Evolutionary conservation across 2,329 filamentous ascomycete genomes (phyloP).

Genomic region (Cordyceps cicadae): DNA sequence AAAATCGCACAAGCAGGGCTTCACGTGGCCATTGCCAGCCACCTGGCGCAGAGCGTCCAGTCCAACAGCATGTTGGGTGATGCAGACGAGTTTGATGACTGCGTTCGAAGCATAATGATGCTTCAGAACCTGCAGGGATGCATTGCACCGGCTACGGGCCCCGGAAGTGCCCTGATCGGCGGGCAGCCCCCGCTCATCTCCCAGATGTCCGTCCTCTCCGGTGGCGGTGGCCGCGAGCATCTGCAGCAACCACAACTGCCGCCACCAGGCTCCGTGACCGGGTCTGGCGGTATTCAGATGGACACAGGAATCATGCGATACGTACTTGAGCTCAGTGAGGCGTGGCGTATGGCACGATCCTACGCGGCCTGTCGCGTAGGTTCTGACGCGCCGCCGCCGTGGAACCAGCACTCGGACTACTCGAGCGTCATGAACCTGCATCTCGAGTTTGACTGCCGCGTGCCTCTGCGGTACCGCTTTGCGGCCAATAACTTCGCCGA

Average conservation of each 20-base stretch:
- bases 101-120: slow-evolving; percentile 34
- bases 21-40: slow-evolving; percentile 17
- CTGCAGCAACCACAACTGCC: neutral
- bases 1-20: slow-evolving; percentile 18
- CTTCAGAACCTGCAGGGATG: slow-evolving; percentile 34
- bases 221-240: neutral
- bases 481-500: slow-evolving; percentile 39
- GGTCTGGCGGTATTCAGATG: slow-evolving; percentile 8
- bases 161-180: slow-evolving; percentile 6
- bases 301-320: slow-evolving; percentile 37
- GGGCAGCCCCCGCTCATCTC: slow-evolving; percentile 9
- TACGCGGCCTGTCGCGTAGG: slow-evolving; percentile 39
- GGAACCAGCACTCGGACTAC: slow-evolving; percentile 45
- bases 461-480: slow-evolving; percentile 43
- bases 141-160: slow-evolving; percentile 9
- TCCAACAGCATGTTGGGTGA: slow-evolving; percentile 15
- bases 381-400: slow-evolving; percentile 28
- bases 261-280: neutral
- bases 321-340: slow-evolving; percentile 34
- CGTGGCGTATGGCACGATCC: slow-evolving; percentile 37
- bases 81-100: slow-evolving; percentile 19
- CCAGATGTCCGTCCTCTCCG: slow-evolving; percentile 11
- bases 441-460: slow-evolving; percentile 43
- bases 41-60: slow-evolving; percentile 18
- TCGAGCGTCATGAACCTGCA: slow-evolving; percentile 40